Conservation (phyloP, 345 rosid species). For the Ceriops zippeliana region DNA sequence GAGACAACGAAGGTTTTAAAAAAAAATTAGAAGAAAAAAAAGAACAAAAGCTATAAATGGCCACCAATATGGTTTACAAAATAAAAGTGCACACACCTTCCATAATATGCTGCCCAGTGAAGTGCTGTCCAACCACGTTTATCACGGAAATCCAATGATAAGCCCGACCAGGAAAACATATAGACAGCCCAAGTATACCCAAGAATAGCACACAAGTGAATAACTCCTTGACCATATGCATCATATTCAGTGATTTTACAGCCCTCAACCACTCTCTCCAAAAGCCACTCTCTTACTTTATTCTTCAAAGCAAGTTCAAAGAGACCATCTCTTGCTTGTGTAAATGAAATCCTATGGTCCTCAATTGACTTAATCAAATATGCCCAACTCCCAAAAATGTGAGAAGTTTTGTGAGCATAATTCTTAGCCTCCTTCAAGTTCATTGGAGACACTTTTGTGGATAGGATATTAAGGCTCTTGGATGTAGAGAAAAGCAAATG, state of each 20-base stretch:
- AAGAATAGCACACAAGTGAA: constrained; percentile 85
- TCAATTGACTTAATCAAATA: constrained; percentile 59
- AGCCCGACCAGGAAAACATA: constrained; percentile 68
- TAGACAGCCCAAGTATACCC: constrained; percentile 84
- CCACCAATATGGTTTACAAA: not conserved
- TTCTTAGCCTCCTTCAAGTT: constrained; percentile 60
- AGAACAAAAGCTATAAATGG: not conserved
- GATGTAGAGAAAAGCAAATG: constrained; percentile 69
- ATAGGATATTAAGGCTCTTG: constrained; percentile 50
- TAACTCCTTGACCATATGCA: constrained; percentile 72
- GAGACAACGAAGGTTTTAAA: not conserved
- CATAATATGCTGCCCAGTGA: constrained; percentile 94
- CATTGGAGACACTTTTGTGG: constrained; percentile 47
- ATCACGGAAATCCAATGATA: constrained; percentile 81
- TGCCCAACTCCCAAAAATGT: constrained; percentile 61
- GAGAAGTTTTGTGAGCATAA: constrained; percentile 45
- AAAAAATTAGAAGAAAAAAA: not conserved
- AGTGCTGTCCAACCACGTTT: constrained; percentile 97
- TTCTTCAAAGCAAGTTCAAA: constrained; percentile 71
- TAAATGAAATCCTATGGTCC: constrained; percentile 39
- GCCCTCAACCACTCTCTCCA: constrained; percentile 73
- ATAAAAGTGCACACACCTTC: constrained; percentile 47
- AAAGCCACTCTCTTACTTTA: constrained; percentile 77
- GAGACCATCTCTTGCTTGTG: constrained; percentile 60
- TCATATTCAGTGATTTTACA: constrained; percentile 57